Percentiles rank a stretch among this genome's conserved stretches.
phyloP scores from a whole-genome alignment of 2,329 filamentous ascomycete genomes.

The Monosporascus sp. region DNA sequence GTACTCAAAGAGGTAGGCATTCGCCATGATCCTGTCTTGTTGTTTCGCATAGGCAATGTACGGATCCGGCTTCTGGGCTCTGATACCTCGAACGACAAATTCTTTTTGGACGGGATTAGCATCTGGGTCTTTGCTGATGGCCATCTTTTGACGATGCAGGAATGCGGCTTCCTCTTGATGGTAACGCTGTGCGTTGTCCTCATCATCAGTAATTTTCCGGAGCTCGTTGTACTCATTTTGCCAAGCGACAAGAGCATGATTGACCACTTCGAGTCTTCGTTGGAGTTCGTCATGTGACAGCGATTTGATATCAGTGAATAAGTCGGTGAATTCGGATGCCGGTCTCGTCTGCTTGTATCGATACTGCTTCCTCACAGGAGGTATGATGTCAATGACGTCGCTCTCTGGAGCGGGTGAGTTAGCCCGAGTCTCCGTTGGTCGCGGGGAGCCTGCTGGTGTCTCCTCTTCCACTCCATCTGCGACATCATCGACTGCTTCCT shows the following conservation, averaged over 20 bases:
- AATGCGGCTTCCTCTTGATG: conserved; percentile 37
- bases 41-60: conserved; percentile 39
- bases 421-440: conserved; percentile 27
- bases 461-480: conserved; percentile 21
- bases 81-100: conserved; percentile 51
- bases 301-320: conserved; percentile 46
- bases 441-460: conserved; percentile 26
- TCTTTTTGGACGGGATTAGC: conserved; percentile 44
- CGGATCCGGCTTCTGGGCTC: conserved; percentile 37
- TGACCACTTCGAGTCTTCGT: conserved; percentile 38
- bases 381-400: conserved; percentile 6
- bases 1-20: conserved; percentile 57
- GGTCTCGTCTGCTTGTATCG: conserved; percentile 47
- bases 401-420: conserved; percentile 31
- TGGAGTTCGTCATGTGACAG: conserved; percentile 44
- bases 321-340: conserved; percentile 42
- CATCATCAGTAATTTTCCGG: conserved; percentile 49
- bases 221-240: conserved; percentile 50
- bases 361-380: conserved; percentile 29
- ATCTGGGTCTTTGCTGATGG: conserved; percentile 34
- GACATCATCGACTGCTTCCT: conserved; percentile 19
- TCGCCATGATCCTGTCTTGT: conserved; percentile 55
- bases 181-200: conserved; percentile 52
- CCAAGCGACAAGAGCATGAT: conserved; percentile 44
- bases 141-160: conserved; percentile 39